These are phyloP conservation scores for Saccharomyces mikatae DNA, from an alignment of 805 yeast species.

Conservation along the genomic window DNA sequence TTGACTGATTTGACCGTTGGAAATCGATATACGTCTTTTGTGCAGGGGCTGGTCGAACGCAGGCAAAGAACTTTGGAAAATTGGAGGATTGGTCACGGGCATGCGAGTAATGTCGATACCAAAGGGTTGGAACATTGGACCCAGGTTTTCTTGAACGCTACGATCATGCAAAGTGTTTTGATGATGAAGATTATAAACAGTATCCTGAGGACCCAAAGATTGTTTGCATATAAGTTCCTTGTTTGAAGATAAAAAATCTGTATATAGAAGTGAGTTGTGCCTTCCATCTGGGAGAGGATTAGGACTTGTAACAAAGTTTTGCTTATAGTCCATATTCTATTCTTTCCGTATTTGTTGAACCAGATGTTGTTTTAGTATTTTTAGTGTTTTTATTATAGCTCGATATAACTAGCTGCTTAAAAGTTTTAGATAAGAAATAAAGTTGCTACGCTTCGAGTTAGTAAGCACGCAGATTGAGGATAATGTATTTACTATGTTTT, in stretches of 20 bases:
- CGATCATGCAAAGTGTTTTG: conserved; percentile 22
- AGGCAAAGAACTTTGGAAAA: conserved; percentile 37
- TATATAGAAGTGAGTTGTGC: not conserved
- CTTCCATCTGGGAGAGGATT: not conserved
- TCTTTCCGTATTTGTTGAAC: not conserved
- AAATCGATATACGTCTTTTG: conserved; percentile 62
- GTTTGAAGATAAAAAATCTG: not conserved
- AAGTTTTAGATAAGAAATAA: not conserved
- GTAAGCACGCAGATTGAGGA: not conserved
- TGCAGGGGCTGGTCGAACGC: conserved; percentile 24
- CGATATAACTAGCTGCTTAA: not conserved
- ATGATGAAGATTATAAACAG: not conserved
- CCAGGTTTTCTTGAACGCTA: conserved; percentile 31
- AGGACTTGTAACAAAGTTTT: not conserved
- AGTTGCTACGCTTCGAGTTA: not conserved
- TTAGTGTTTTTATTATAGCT: not conserved
- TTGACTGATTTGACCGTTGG: conserved; percentile 81
- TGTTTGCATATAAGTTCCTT: not conserved
- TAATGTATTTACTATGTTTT: not conserved
- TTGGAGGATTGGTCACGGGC: conserved; percentile 40
- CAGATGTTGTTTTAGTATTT: not conserved
- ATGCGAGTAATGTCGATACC: conserved; percentile 38
- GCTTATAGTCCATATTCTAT: not conserved
- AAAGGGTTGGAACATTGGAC: conserved; percentile 37
- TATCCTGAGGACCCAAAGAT: not conserved